Base-by-base conservation (phyloP, 2,329 filamentous ascomycete species). In the Incumbomyces lentus region DNA sequence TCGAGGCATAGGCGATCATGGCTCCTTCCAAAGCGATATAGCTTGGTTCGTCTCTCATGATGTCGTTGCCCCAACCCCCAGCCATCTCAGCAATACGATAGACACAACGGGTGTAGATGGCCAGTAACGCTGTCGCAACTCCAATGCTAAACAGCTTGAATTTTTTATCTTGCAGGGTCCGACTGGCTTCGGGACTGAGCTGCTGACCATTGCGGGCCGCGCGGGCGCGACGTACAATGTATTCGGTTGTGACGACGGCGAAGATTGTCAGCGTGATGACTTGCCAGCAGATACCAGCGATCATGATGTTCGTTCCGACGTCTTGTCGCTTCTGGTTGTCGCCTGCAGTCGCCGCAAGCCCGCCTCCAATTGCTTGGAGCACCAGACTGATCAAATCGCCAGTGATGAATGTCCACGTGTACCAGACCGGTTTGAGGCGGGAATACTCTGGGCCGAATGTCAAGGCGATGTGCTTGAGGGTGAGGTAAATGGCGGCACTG, bases 361-460 rank as follows among this genome's bases (percentile, higher is more conserved):
- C 64, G 37, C 70, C 76, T 46, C 77, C 77, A 3, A 68, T 67
- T 6, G 74, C 76, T 58, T 81, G 78, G 4, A 80, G 61, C 12
- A 75, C 53, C 12, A 82, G 68, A n/a, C 71, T 75, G 41, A 76
- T 54, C 35, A 80, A 52, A 52, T 81, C 78, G 54, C 73, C 76
- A n/a, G 64, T 58, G 54, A 81, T 74, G 62, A 81, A 81, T 49
- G 80, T 71, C 59, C 71, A 71, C 5, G 76, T 78, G 58, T 78
- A 79, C 48, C 68, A 64, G 3, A 62, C 62, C 4, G 72, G 70
- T 31, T 63, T 66, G 46, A 75, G 62, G 30, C 64, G 64, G 13
- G 70, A 73, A 53, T 72, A 62, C 42, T 71, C 61, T 2, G 65
- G 60, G 3, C 76, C 76, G 46, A 79, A 75, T 36, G 68, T 66